Evolutionary conservation across 805 yeast genomes (phyloP).

Genomic region (Brettanomyces naardenensis): DNA sequence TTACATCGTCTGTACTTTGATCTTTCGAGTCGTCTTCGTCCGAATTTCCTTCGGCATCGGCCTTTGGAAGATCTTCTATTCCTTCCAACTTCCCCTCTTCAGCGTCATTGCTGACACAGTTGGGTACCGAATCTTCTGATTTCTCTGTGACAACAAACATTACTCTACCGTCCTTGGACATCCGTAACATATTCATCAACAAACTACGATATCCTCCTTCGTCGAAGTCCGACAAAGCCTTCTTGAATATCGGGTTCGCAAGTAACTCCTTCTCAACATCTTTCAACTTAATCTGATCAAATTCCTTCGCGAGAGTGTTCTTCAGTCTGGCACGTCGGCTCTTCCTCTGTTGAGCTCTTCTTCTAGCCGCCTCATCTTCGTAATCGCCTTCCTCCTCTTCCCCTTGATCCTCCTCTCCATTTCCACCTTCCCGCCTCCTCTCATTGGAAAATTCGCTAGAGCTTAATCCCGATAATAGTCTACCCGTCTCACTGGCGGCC

Average conservation of each 20-base stretch:
- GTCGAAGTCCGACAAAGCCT: conserved; percentile 49
- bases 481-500: conserved; percentile 85
- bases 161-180: conserved; percentile 39
- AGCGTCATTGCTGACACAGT: conserved; percentile 2
- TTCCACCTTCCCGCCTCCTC: conserved; percentile 11
- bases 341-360: conserved; percentile 13
- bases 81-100: neutral
- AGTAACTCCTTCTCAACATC: conserved; percentile 42
- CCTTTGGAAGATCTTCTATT: neutral
- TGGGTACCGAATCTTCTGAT: conserved; percentile 11
- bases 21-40: neutral
- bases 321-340: conserved; percentile 13
- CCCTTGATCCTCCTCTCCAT: conserved; percentile 8
- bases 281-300: conserved; percentile 33
- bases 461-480: conserved; percentile 43
- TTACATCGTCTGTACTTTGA: conserved; percentile 2
- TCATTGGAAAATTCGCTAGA: conserved; percentile 23
- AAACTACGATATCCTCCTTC: conserved; percentile 57
- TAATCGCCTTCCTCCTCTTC: conserved; percentile 14
- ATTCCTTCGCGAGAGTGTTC: conserved; percentile 31
- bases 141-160: conserved; percentile 38
- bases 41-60: neutral
- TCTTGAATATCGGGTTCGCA: conserved; percentile 49
- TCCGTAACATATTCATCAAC: conserved; percentile 39
- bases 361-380: conserved; percentile 11